Percentiles rank a stretch among this genome's conserved stretches.
Conservation (phyloP, 345 rosid species). For the Heritiera littoralis region DNA sequence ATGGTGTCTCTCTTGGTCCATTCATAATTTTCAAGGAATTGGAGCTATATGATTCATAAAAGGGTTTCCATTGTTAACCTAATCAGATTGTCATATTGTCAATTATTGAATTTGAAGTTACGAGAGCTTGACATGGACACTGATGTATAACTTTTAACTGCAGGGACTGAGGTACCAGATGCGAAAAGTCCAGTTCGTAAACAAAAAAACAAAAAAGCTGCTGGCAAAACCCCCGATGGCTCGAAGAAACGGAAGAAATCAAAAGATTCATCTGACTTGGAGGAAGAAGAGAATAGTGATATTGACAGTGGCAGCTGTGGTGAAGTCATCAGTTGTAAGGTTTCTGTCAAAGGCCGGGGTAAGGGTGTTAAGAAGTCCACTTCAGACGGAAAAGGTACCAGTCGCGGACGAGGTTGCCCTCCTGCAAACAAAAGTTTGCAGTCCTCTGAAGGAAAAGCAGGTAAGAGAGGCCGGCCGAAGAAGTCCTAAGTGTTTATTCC, state of each 20-base stretch:
- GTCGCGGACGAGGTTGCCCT: constrained; percentile 44
- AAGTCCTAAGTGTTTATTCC: constrained; percentile 37
- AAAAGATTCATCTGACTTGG: constrained; percentile 60
- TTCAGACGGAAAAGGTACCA: constrained; percentile 37
- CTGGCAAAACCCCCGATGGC: constrained; percentile 38
- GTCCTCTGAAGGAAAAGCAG: constrained; percentile 45
- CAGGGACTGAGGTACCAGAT: constrained; percentile 53
- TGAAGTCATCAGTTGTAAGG: constrained; percentile 52
- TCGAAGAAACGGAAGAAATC: constrained; percentile 62
- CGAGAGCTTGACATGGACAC: background rate
- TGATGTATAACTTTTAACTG: constrained; percentile 4
- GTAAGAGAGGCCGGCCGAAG: constrained; percentile 78
- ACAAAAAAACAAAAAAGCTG: constrained; percentile 45
- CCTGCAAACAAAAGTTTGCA: constrained; percentile 36
- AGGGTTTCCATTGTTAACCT: background rate
- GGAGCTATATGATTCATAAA: background rate
- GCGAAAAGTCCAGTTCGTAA: constrained; percentile 26
- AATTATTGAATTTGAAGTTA: background rate
- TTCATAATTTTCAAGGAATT: background rate
- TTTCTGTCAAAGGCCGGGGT: constrained; percentile 47
- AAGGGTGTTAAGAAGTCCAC: constrained; percentile 29
- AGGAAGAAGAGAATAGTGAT: constrained; percentile 44
- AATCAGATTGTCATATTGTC: background rate
- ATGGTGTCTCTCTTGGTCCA: background rate
- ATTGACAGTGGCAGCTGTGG: constrained; percentile 48